These are phyloP conservation scores for Colletotrichum aenigma DNA, from an alignment of 2,329 filamentous ascomycete species.

Conservation along the genomic window DNA sequence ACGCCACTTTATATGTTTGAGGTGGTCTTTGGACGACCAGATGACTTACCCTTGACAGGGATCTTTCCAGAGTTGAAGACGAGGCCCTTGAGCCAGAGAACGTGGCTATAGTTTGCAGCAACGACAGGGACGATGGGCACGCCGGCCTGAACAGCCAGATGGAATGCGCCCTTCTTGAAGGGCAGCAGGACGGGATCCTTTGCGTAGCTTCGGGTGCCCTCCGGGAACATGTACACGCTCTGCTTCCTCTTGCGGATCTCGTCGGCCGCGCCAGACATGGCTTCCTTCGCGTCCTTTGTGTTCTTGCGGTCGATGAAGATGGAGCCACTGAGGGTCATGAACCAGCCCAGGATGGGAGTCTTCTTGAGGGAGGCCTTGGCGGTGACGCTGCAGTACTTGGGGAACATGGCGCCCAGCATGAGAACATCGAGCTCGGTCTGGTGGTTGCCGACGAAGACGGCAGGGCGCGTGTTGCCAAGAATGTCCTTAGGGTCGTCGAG, in stretches of 20 bases:
- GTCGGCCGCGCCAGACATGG: constrained; percentile 81
- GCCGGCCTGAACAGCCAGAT: constrained; percentile 90
- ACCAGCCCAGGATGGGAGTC: constrained; percentile 90
- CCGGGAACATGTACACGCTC: constrained; percentile 86
- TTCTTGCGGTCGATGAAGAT: constrained; percentile 96
- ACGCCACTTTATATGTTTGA: background rate
- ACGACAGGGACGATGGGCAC: constrained; percentile 91
- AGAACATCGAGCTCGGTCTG: constrained; percentile 95
- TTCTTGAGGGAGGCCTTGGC: constrained; percentile 77
- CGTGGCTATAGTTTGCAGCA: constrained; percentile 78
- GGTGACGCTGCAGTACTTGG: constrained; percentile 89
- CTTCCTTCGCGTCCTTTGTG: constrained; percentile 78
- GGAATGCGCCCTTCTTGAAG: constrained; percentile 99
- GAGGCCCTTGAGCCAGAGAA: constrained; percentile 67
- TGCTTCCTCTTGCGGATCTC: constrained; percentile 77
- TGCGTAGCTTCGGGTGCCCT: constrained; percentile 91
- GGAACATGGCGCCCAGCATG: constrained; percentile 88
- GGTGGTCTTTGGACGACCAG: background rate
- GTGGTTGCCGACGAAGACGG: constrained; percentile 93
- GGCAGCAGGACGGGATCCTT: constrained; percentile 81
- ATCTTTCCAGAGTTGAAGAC: constrained; percentile 73
- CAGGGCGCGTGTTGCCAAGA: constrained; percentile 73
- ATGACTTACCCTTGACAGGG: constrained; percentile 71
- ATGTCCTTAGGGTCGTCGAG: constrained; percentile 70
- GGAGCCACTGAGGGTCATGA: constrained; percentile 85